These are phyloP conservation scores for Russula virescens DNA, from an alignment of 768 basidiomycete species.

Conservation along the genomic window DNA sequence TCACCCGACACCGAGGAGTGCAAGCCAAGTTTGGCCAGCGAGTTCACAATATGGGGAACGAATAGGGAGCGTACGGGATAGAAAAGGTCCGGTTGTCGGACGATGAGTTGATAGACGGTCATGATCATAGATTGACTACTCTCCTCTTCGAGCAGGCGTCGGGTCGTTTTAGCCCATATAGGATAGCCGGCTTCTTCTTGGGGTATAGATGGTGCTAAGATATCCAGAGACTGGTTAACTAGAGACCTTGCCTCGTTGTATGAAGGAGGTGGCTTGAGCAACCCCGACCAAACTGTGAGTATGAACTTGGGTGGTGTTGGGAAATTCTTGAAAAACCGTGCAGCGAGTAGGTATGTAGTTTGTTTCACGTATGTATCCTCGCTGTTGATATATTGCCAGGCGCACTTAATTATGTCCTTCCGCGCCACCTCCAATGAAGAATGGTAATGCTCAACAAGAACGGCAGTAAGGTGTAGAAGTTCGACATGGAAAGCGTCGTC, in stretches of 20 bases:
- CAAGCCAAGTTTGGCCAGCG: conserved; percentile 83
- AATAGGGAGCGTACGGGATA: conserved; percentile 91
- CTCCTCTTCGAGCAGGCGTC: conserved; percentile 85
- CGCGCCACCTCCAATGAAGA: conserved; percentile 73
- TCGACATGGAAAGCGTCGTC: conserved; percentile 92
- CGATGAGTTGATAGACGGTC: conserved; percentile 85
- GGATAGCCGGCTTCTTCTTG: conserved; percentile 55
- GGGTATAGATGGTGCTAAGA: conserved; percentile 77
- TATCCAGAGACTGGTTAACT: conserved; percentile 81
- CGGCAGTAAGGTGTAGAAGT: conserved; percentile 80
- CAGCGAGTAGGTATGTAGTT: conserved; percentile 83
- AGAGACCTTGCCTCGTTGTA: conserved; percentile 71
- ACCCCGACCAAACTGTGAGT: conserved; percentile 81
- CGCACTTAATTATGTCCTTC: conserved; percentile 90
- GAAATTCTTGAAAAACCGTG: conserved; percentile 86
- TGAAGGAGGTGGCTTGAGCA: conserved; percentile 61
- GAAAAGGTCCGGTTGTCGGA: conserved; percentile 86
- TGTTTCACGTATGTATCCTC: conserved; percentile 93
- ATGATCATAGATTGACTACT: conserved; percentile 65
- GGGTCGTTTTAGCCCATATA: conserved; percentile 82
- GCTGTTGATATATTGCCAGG: conserved; percentile 80
- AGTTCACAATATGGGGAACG: conserved; percentile 89
- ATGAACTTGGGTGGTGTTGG: conserved; percentile 90
- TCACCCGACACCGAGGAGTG: conserved; percentile 64
- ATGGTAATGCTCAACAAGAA: conserved; percentile 81